Base-by-base conservation (phyloP, 805 yeast species). In the Metschnikowia amazonensis region DNA sequence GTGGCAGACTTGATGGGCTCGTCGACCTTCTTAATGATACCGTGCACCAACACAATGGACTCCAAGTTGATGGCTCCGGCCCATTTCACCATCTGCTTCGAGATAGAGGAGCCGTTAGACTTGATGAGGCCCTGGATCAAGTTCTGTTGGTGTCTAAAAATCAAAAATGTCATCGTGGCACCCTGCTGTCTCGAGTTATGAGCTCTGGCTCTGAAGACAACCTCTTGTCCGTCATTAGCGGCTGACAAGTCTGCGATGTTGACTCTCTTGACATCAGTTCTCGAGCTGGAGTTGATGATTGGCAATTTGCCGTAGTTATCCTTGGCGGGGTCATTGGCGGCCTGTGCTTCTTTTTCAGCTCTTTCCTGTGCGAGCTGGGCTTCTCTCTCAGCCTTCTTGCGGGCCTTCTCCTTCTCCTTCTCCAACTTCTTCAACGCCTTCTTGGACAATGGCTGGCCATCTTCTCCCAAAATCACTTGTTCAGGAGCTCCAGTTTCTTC, bases 1-100 rank as follows among this genome's bases (percentile, higher is more conserved):
- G 98, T 88, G 43, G 97, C 94, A 40, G 94, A 83, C 64, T 86
- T 89, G 65, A 94, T 82, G 48, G 82, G 81, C 63, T 89, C 97
- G 18, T 82, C 89, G 44, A 92, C 89, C 60, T 89, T 89, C 56
- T 70, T 80, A 36, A 92, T 92, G 18, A 67, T 65, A 69, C 99
- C 99, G 58, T 83, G 82, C 24, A 94, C 96, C 42, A 94, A 72
- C 13, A 94, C 97, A 67, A 94, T 92, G 39, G 94, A 80, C 71
- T 94, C 99, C 58, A 87, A 76, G 62, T 81, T 86, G 63, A 94
- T 77, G 29, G 86, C 72, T 31, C 92, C 87, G 23, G 89, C 85
- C 96, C 97, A 94, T 72, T 94, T 94, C 55, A 90, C 95, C 92
- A 94, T 86, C 66, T 86, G 96, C 71, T 94, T 94, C 43, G 96